Evolutionary conservation across 305 asterid genomes (phyloP), one percentile per base, ranked within the genome.

Genomic region (Nicotiana rustica): DNA sequence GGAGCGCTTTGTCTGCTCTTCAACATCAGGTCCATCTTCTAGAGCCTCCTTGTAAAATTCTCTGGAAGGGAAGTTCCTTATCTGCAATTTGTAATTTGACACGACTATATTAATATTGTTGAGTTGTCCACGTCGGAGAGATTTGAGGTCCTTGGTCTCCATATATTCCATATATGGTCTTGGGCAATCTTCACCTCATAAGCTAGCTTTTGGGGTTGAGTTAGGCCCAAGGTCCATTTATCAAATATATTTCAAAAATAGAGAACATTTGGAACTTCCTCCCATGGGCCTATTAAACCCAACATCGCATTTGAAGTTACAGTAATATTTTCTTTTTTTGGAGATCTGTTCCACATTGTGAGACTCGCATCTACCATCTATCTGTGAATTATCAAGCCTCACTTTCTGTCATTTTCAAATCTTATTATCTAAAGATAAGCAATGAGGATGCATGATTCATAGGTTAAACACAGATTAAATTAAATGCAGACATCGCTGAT

Each of bases 41-140:
- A 97, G 89, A 47, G 91, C 90, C 65, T 88, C 95, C 33, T 90
- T 62, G 86, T 97, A 97, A 89, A 97, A 97, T 89, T 97, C 99
- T 92, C 82, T 93, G 8, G 99, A 97, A 83, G 99, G 99, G 80
- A 97, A 97, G 90, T 91, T 93, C 89, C 99, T 92, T 82, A 97
- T 97, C 98, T 96, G 92, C 86, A 87, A 52, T 75, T 77, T 8
- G 41, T 79, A 81, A 67, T 67, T 55, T 18, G 83, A 67, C 35
- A 68, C 17, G 33, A 55, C 57, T 52, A 49, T 15, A 73, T 75
- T 29, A 25, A 25, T 25, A 25, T 25, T 25, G 25, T 25, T 25
- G 25, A 25, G 25, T 25, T 25, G 25, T 25, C 25, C 25, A 25
- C 25, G 25, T 25, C 25, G 25, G 25, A 25, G 25, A 25, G 25